phyloP scores from a whole-genome alignment of 139 green algal genomes.

The Volvox reticuliferus region DNA sequence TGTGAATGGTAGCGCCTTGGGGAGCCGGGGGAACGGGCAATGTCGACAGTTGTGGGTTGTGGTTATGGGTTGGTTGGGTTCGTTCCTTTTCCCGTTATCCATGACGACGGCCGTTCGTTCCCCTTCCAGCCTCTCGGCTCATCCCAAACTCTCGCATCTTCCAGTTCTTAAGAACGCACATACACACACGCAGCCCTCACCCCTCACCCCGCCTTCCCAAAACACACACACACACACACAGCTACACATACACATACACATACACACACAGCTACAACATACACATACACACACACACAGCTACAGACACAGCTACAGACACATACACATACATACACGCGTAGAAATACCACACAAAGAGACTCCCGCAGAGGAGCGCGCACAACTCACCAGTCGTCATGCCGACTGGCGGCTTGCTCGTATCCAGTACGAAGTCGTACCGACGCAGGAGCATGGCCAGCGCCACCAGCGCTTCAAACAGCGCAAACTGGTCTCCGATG shows the following conservation, averaged over 20 bases:
- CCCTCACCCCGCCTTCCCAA: background rate
- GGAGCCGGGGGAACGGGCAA: background rate
- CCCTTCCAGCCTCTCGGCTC: too few species aligned
- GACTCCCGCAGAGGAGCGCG: too few species aligned
- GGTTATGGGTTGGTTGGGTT: background rate
- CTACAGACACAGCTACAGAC: background rate
- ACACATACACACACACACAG: background rate
- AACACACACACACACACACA: too few species aligned
- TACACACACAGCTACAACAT: too few species aligned
- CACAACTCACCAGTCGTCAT: conserved; percentile 69
- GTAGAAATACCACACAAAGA: too few species aligned
- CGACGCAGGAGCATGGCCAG: conserved; percentile 88
- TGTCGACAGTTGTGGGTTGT: background rate
- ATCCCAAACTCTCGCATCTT: too few species aligned
- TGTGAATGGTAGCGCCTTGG: conserved; percentile 91
- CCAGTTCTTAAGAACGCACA: background rate
- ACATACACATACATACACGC: too few species aligned
- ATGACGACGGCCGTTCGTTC: too few species aligned
- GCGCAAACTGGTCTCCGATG: conserved; percentile 92
- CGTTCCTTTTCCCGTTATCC: too few species aligned
- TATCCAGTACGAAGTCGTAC: conserved; percentile 84
- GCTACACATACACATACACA: too few species aligned
- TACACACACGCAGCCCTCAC: background rate
- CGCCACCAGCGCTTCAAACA: conserved; percentile 91
- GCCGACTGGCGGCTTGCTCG: conserved; percentile 76